Evolutionary conservation across 2,329 filamentous ascomycete species (phyloP).

Genomic region (Hymenoscyphus occultus): DNA sequence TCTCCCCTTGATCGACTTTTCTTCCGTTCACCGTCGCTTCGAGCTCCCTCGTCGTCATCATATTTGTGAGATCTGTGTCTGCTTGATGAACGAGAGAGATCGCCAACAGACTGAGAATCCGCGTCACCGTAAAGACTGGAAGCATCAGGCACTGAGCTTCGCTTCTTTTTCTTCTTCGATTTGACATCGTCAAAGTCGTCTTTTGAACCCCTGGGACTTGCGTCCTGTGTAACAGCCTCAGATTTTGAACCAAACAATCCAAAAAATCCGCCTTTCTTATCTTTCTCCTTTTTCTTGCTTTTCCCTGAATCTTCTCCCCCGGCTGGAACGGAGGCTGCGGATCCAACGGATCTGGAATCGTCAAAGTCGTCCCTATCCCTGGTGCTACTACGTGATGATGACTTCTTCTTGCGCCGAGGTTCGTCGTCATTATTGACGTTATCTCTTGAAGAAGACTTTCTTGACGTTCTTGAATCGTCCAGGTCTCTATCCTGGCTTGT

Average conservation of each 20-base stretch:
- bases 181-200: conserved; percentile 33
- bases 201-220: conserved; percentile 27
- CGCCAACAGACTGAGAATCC: conserved; percentile 26
- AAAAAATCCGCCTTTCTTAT: conserved; percentile 45
- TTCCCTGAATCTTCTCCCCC: conserved; percentile 38
- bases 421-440: conserved; percentile 38
- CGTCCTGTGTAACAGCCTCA: conserved; percentile 29
- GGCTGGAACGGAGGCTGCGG: conserved; percentile 44
- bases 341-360: conserved; percentile 45
- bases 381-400: conserved; percentile 39
- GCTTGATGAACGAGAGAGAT: conserved; percentile 29
- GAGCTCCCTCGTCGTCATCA: conserved; percentile 23
- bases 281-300: conserved; percentile 40
- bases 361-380: conserved; percentile 48
- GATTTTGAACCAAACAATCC: conserved; percentile 39
- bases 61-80: conserved; percentile 25
- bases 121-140: conserved; percentile 28
- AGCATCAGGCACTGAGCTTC: conserved; percentile 31
- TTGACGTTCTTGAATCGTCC: conserved; percentile 38
- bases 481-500: conserved; percentile 29
- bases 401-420: conserved; percentile 14
- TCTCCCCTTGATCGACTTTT: conserved; percentile 30
- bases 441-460: conserved; percentile 39
- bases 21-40: conserved; percentile 31
- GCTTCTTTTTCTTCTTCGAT: conserved; percentile 36